Percentiles rank a stretch among this genome's conserved stretches.
Conservation (phyloP, 495 filamentous ascomycete species). For the Xylaria bambusicola region DNA sequence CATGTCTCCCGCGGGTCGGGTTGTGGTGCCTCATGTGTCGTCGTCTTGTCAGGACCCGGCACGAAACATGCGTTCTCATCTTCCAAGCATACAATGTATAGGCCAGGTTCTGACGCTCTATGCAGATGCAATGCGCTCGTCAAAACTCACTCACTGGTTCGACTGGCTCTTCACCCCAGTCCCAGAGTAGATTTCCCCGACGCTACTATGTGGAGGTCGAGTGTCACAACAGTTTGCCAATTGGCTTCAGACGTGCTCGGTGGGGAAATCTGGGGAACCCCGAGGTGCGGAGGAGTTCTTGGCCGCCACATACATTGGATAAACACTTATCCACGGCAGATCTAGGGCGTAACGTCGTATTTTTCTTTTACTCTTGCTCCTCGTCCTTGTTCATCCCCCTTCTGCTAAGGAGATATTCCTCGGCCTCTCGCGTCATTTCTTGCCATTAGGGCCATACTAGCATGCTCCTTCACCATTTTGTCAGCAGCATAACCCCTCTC, state of each 20-base stretch:
- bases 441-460: too few relatives aligned
- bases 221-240: not conserved
- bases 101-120: not conserved
- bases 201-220: not conserved
- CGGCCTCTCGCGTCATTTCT: too few relatives aligned
- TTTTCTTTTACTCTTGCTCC: too few relatives aligned
- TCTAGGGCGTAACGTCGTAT: too few relatives aligned
- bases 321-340: conserved; percentile 17
- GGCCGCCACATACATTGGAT: not conserved
- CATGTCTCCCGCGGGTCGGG: conserved; percentile 8
- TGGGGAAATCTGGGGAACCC: conserved; percentile 19
- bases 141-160: not conserved
- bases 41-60: not conserved
- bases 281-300: not conserved
- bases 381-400: too few relatives aligned
- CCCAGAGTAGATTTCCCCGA: not conserved
- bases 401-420: too few relatives aligned
- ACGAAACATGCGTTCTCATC: conserved; percentile 1
- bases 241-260: not conserved
- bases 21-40: conserved; percentile 3
- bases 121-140: not conserved
- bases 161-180: too few relatives aligned
- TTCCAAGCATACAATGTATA: not conserved
- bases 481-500: too few relatives aligned
- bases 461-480: too few relatives aligned